Evolutionary conservation across 176 grass and related monocot genomes (phyloP), one percentile per base, ranked within the genome.

Genomic region (Zizania latifolia): DNA sequence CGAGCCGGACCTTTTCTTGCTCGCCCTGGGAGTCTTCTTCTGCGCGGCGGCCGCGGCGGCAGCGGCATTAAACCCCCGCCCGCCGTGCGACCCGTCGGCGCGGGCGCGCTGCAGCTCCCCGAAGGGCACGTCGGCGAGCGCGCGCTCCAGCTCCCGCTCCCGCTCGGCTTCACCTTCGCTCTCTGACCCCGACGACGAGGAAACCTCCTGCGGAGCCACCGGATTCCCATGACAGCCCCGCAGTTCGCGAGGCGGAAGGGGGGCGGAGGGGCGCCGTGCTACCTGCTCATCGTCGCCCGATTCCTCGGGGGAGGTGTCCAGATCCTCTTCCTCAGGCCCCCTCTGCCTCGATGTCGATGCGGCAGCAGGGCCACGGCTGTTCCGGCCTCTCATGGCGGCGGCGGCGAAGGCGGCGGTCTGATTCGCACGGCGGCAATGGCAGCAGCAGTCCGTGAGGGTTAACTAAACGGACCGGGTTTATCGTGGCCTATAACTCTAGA

Each of bases 51-150:
- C 62, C 11, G 89, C 60, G 23, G 61, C 62, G 6, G 78, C 65
- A 8, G 43, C 36, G 39, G 55, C 61, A 23, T 8, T 15, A 3
- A 53, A 22, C 48, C 48, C 56, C 1, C 70, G 22, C 34, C 69
- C 68, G 24, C 41, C 76, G 59, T 88, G 82, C 36, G 91, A 94
- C 16, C 91, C 91, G 70, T 99, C 95, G 23, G 91, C 84, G 2
- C 82, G 85, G 19, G 86, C 89, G 68, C 84, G 86, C 79, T 90
- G 91, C 8, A 94, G 82, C 36, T 99, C 91, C 35, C 90, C 95
- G 14, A 94, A 94, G 10, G 91, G 86, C 31, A 94, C 77, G 73
- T 98, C 95, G 3, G 94, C 88, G 65, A 97, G 88, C 77, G 68
- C 81, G 24, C 76, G 75, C 71, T 94, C 91, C 53, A 94, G 69